Conservation (phyloP, 1,139 yeast genomes). For the Suhomyces panamericanus region DNA sequence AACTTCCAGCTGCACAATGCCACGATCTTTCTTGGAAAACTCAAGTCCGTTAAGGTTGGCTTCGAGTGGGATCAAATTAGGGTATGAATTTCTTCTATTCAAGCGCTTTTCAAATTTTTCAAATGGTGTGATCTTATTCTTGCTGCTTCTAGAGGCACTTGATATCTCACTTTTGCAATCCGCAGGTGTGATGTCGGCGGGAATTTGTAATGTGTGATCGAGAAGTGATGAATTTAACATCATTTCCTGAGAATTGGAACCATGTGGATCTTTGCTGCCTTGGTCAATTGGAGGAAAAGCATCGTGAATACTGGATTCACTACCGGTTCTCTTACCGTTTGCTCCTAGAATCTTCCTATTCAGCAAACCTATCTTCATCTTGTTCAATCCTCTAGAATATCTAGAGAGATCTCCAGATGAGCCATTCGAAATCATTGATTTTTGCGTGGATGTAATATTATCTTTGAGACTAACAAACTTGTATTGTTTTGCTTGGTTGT, state of each 20-base stretch:
- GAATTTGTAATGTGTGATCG: conserved; percentile 20
- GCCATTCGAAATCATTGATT: conserved; percentile 10
- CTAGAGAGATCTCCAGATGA: conserved; percentile 26
- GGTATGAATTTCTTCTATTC: conserved; percentile 49
- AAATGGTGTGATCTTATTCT: conserved; percentile 12
- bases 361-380: conserved; percentile 40
- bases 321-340: conserved; percentile 5
- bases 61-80: conserved; percentile 31
- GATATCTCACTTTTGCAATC: conserved; percentile 8
- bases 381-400: conserved; percentile 38
- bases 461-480: conserved; percentile 41
- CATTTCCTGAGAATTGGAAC: conserved; percentile 1
- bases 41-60: conserved; percentile 33
- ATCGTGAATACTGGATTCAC: not conserved
- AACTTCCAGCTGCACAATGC: not conserved
- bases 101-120: conserved; percentile 26
- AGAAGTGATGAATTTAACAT: conserved; percentile 9
- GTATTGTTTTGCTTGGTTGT: conserved; percentile 19
- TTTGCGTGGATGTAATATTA: conserved; percentile 30
- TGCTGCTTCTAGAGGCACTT: not conserved
- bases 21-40: conserved; percentile 17
- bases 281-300: conserved; percentile 1
- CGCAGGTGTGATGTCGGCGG: conserved; percentile 5
- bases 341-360: conserved; percentile 17
- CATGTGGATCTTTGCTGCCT: not conserved